A percentile compares a stretch with the other conserved stretches of the same genome.
Conservation (phyloP, 2,329 filamentous ascomycete species). For the Beauveria asiatica region DNA sequence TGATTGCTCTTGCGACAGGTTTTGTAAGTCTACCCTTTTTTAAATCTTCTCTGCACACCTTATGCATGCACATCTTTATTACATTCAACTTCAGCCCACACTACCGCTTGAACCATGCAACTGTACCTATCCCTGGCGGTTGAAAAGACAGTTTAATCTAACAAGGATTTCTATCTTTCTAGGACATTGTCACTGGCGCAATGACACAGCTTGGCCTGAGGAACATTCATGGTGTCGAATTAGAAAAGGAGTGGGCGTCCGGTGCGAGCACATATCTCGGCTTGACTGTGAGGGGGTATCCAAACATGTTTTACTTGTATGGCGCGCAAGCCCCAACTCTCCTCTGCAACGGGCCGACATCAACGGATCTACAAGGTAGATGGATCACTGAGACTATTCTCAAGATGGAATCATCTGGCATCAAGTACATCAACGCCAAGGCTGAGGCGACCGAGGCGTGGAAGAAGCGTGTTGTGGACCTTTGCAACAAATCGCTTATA, state of each 20-base stretch:
- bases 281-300: conserved; percentile 14
- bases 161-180: conserved; percentile 4
- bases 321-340: conserved; percentile 14
- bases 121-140: neutral
- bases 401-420: neutral
- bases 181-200: conserved; percentile 16
- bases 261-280: conserved; percentile 23
- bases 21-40: conserved; percentile 20
- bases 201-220: conserved; percentile 19
- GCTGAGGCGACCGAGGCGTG: neutral
- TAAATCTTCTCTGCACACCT: neutral
- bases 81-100: too few relatives aligned
- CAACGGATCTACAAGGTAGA: conserved; percentile 11
- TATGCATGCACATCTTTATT: too few relatives aligned
- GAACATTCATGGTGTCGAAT: conserved; percentile 24
- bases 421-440: conserved; percentile 3
- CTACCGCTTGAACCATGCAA: too few relatives aligned
- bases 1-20: conserved; percentile 26
- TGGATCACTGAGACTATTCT: conserved; percentile 5
- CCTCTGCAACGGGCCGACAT: conserved; percentile 13
- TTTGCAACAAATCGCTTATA: neutral
- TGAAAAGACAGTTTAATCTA: neutral
- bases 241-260: conserved; percentile 8
- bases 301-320: conserved; percentile 16
- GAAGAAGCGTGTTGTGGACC: neutral